phyloP scores from a whole-genome alignment of 371 early-diverging fungal species.

The Smittium mucronatum region DNA sequence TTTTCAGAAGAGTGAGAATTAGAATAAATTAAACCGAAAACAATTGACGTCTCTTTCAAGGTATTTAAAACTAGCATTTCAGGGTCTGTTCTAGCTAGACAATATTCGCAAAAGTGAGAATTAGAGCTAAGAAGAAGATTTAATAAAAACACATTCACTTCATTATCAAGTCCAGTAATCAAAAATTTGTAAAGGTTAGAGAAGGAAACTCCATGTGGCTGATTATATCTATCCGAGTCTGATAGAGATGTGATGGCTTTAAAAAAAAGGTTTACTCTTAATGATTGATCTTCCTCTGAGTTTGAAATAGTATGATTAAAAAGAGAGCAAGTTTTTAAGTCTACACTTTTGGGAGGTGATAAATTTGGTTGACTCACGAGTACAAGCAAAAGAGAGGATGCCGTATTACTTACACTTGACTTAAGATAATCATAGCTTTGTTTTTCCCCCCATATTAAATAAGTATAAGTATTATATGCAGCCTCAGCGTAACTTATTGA shows the following conservation, averaged over 20 bases:
- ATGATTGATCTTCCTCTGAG: not conserved
- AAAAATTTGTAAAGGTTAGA: not conserved
- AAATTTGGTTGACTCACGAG: not conserved
- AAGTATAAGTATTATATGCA: not conserved
- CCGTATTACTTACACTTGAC: not conserved
- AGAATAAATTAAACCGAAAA: not conserved
- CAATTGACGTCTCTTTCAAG: not conserved
- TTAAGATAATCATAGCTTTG: not conserved
- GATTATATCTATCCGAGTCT: not conserved
- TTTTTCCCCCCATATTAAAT: constrained; percentile 8
- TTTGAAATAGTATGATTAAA: not conserved
- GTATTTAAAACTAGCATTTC: not conserved
- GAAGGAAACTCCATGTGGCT: constrained; percentile 1
- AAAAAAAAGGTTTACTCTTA: constrained; percentile 9
- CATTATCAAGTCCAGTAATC: not conserved
- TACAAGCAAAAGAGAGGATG: not conserved
- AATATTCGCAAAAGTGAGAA: not conserved
- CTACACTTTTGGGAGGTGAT: not conserved
- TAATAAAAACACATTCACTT: not conserved
- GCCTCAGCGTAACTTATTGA: not conserved
- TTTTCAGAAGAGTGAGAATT: not conserved
- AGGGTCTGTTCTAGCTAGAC: constrained; percentile 5
- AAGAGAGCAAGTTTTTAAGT: not conserved
- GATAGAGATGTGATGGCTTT: not conserved
- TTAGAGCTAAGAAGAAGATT: not conserved